A percentile compares a stretch with the other conserved stretches of the same genome.
phyloP scores from a whole-genome alignment of 352 stramenopile genomes.

The Phytophthora chlamydospora region DNA sequence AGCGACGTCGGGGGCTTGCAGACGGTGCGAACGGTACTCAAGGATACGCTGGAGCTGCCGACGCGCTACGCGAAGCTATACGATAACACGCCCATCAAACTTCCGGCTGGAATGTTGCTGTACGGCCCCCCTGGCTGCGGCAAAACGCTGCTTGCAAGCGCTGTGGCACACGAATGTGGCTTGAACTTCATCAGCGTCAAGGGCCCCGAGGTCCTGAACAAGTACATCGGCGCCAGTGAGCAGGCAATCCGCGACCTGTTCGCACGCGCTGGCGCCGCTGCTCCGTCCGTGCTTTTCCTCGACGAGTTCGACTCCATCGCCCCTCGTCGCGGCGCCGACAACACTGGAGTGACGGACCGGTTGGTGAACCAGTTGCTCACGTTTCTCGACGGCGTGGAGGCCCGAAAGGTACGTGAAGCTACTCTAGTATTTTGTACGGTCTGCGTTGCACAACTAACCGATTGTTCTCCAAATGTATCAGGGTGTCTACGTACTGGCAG shows the following conservation, averaged over 20 bases:
- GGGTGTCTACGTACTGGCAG: conserved; percentile 94
- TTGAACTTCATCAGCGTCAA: conserved; percentile 93
- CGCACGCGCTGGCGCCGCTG: conserved; percentile 68
- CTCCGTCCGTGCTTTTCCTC: conserved; percentile 84
- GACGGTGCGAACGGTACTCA: conserved; percentile 82
- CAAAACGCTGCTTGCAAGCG: conserved; percentile 89
- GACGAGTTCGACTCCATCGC: conserved; percentile 96
- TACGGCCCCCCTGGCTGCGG: conserved; percentile 92
- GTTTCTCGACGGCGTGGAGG: conserved; percentile 97
- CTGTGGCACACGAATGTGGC: conserved; percentile 86
- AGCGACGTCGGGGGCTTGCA: conserved; percentile 85
- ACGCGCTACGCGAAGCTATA: conserved; percentile 84
- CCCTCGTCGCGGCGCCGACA: conserved; percentile 92
- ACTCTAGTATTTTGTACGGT: background rate
- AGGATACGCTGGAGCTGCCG: conserved; percentile 89
- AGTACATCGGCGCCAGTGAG: conserved; percentile 92
- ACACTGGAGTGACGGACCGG: conserved; percentile 96
- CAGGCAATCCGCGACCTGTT: conserved; percentile 91
- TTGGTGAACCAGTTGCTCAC: conserved; percentile 99
- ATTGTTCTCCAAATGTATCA: conserved; percentile 27
- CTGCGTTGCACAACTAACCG: too few relatives aligned
- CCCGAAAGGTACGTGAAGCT: conserved; percentile 56
- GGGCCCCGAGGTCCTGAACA: conserved; percentile 89
- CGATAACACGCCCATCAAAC: conserved; percentile 80
- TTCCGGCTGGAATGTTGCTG: conserved; percentile 87